A percentile compares a stretch with the other conserved stretches of the same genome.
Evolutionary conservation across 108 stramenopile species (phyloP).

Genomic region (Skeletonema grethae): DNA sequence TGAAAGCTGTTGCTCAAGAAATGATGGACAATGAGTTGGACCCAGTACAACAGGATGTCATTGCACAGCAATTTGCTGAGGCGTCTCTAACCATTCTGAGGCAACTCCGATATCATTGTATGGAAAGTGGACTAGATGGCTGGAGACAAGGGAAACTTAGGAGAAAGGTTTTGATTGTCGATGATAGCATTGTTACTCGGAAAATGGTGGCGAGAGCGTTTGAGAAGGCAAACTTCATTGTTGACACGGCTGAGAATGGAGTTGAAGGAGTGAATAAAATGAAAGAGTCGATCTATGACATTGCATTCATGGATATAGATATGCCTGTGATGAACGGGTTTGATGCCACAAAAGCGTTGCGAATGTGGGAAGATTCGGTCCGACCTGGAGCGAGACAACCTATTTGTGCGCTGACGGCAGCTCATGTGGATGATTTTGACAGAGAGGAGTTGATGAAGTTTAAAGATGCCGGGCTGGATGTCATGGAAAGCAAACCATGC

Average conservation of each 20-base stretch:
- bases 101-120: slow-evolving; percentile 91
- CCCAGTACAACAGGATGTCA: slow-evolving; percentile 78
- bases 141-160: slow-evolving; percentile 87
- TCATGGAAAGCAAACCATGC: slow-evolving; percentile 91
- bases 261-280: slow-evolving; percentile 86
- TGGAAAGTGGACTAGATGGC: slow-evolving; percentile 89
- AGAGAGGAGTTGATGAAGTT: slow-evolving; percentile 87
- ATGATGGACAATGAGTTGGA: slow-evolving; percentile 85
- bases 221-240: slow-evolving; percentile 87
- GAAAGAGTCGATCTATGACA: slow-evolving; percentile 88
- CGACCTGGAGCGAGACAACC: slow-evolving; percentile 89
- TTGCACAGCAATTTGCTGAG: slow-evolving; percentile 86
- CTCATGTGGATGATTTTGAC: slow-evolving; percentile 87
- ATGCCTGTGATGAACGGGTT: slow-evolving; percentile 96
- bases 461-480: slow-evolving; percentile 89
- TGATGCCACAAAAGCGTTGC: slow-evolving; percentile 81
- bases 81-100: slow-evolving; percentile 86
- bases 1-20: slow-evolving; percentile 78
- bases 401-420: slow-evolving; percentile 89
- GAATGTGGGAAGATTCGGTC: slow-evolving; percentile 84
- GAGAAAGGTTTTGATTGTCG: slow-evolving; percentile 86
- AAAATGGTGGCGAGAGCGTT: slow-evolving; percentile 86
- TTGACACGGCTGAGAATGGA: slow-evolving; percentile 89
- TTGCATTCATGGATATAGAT: slow-evolving; percentile 96
- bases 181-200: slow-evolving; percentile 83